These are phyloP conservation scores for Cercospora sojina DNA, from an alignment of 2,329 filamentous ascomycete species.

Conservation along the genomic window DNA sequence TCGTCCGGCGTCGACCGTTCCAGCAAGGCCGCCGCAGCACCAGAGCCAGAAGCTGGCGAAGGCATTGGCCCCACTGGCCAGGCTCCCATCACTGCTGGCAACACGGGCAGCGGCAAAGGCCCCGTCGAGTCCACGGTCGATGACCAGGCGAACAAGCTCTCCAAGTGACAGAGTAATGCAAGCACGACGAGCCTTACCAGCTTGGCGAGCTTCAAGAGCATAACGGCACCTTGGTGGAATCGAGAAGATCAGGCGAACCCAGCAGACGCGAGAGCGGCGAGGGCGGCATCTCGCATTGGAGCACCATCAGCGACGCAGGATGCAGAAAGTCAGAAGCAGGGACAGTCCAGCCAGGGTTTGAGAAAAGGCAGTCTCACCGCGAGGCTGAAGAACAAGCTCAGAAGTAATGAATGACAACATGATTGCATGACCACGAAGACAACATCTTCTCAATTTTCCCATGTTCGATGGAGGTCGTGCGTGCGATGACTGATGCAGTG, in stretches of 20 bases:
- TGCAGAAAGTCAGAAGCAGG: neutral
- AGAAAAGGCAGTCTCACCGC: constrained; percentile 13
- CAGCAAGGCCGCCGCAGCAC: constrained; percentile 42
- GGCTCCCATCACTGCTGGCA: constrained; percentile 13
- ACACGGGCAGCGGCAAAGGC: constrained; percentile 22
- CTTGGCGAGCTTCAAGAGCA: constrained; percentile 13
- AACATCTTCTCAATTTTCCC: neutral
- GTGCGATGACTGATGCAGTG: neutral
- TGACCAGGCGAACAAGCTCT: constrained; percentile 23
- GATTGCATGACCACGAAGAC: constrained; percentile 2
- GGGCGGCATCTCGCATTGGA: constrained; percentile 2
- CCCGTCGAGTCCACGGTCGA: constrained; percentile 20
- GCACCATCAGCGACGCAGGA: neutral
- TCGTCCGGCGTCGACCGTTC: constrained; percentile 38
- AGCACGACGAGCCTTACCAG: constrained; percentile 14
- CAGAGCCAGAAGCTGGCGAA: constrained; percentile 42
- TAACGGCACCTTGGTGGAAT: constrained; percentile 10
- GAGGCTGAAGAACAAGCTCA: constrained; percentile 13
- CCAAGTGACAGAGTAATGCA: constrained; percentile 19
- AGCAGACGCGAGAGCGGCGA: constrained; percentile 14
- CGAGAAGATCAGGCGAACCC: constrained; percentile 12
- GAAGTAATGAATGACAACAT: constrained; percentile 16
- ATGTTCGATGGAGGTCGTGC: neutral
- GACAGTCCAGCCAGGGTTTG: constrained; percentile 4
- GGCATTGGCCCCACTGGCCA: constrained; percentile 21